Percentiles rank a stretch among this genome's conserved stretches.
Conservation (phyloP, 1,284 basidiomycete genomes). For the Xerocomus nothofagi region DNA sequence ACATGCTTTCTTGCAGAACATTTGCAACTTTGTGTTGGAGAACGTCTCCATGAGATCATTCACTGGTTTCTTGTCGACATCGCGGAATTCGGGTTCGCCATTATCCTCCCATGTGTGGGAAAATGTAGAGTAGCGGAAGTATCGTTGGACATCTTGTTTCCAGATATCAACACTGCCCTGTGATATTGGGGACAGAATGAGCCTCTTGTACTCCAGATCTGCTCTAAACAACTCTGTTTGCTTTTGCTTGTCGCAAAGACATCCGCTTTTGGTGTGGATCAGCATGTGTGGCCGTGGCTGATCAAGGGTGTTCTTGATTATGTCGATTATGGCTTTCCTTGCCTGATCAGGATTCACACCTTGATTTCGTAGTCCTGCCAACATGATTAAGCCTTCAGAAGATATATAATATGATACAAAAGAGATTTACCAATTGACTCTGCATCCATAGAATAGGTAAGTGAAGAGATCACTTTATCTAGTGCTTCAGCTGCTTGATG, state of each 20-base stretch:
- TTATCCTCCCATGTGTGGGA: slow-evolving; percentile 11
- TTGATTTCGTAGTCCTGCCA: neutral
- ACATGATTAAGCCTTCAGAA: neutral
- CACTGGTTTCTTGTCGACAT: slow-evolving; percentile 2
- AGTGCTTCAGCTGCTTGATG: slow-evolving; percentile 3
- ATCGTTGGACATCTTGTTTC: neutral
- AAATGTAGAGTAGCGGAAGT: slow-evolving; percentile 7
- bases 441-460: neutral
- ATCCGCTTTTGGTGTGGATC: slow-evolving; percentile 8
- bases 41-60: neutral
- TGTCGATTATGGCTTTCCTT: neutral
- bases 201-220: neutral
- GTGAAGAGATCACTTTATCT: neutral
- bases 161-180: neutral
- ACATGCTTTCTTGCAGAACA: slow-evolving; percentile 5
- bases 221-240: slow-evolving; percentile 3
- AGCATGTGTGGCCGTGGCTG: slow-evolving; percentile 2
- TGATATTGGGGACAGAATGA: slow-evolving; percentile 3
- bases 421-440: neutral
- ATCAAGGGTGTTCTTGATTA: neutral
- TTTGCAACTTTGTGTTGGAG: slow-evolving; percentile 7
- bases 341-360: neutral
- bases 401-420: neutral
- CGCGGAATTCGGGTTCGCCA: slow-evolving; percentile 2
- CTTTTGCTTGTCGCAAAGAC: slow-evolving; percentile 2